These are phyloP conservation scores for Gossypioides kirkii DNA, from an alignment of 345 rosid genomes.

Conservation along the genomic window DNA sequence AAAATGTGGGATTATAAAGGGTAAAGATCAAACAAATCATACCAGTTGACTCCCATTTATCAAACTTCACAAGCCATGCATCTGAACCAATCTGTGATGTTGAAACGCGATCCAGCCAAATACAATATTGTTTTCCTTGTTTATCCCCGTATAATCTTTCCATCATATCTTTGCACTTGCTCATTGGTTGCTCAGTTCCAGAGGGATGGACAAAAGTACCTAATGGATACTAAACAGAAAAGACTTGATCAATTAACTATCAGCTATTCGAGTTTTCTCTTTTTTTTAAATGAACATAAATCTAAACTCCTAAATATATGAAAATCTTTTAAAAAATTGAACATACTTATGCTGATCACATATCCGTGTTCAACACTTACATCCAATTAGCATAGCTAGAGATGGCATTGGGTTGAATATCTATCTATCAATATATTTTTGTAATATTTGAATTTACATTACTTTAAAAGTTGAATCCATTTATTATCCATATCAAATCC, in stretches of 20 bases:
- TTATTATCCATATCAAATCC: neutral
- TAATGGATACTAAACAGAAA: constrained; percentile 34
- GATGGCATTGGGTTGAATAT: neutral
- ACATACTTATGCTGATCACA: neutral
- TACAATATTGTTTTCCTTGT: constrained; percentile 41
- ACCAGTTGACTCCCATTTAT: constrained; percentile 78
- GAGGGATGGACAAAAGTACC: constrained; percentile 55
- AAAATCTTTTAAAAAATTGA: neutral
- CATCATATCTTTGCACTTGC: constrained; percentile 37
- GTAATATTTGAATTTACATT: neutral
- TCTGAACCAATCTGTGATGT: constrained; percentile 50
- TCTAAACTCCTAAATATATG: too few species aligned
- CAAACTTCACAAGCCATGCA: constrained; percentile 67
- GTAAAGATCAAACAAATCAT: constrained; percentile 14
- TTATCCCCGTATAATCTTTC: constrained; percentile 46
- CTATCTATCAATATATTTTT: neutral
- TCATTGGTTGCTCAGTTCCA: constrained; percentile 44
- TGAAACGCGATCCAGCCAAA: constrained; percentile 70
- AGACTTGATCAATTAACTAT: constrained; percentile 3
- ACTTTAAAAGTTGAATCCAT: neutral
- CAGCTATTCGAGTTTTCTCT: neutral
- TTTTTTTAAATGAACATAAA: neutral
- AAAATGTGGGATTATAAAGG: neutral
- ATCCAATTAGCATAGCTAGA: neutral
- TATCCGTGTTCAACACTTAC: neutral